phyloP scores from a whole-genome alignment of 129 eudicot genomes.

The Ambrosia trifida region DNA sequence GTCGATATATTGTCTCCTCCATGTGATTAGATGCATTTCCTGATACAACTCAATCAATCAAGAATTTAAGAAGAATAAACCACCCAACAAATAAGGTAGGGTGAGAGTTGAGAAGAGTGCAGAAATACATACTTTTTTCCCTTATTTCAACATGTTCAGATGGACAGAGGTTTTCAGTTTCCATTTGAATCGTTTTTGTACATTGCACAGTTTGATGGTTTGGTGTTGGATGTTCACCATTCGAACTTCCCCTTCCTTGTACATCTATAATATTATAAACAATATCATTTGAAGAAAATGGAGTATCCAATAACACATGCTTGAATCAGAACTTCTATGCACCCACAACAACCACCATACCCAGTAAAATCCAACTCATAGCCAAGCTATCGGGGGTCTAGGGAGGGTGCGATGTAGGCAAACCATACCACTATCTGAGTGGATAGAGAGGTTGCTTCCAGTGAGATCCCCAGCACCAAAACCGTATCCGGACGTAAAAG shows the following conservation, averaged over 20 bases:
- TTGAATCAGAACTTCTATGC: slow-evolving; percentile 12
- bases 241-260: slow-evolving; percentile 43
- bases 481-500: too few relatives aligned
- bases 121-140: slow-evolving; percentile 53
- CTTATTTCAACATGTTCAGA: slow-evolving; percentile 36
- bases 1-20: slow-evolving; percentile 36
- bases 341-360: not conserved
- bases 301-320: slow-evolving; percentile 12
- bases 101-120: slow-evolving; percentile 18
- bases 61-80: slow-evolving; percentile 13
- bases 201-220: slow-evolving; percentile 37
- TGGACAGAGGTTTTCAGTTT: slow-evolving; percentile 34
- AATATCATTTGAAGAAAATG: slow-evolving; percentile 9
- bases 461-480: too few relatives aligned
- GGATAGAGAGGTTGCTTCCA: too few relatives aligned
- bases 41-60: slow-evolving; percentile 37
- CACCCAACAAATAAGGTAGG: slow-evolving; percentile 12
- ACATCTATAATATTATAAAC: slow-evolving; percentile 17
- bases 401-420: too few relatives aligned
- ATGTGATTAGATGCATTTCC: slow-evolving; percentile 48
- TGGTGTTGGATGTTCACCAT: slow-evolving; percentile 27
- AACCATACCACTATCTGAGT: too few relatives aligned
- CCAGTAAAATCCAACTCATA: too few relatives aligned
- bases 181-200: slow-evolving; percentile 34
- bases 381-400: too few relatives aligned